A percentile compares a stretch with the other conserved stretches of the same genome.
Evolutionary conservation across 306 rosid genomes (phyloP).

Genomic region (Canavalia ensiformis): DNA sequence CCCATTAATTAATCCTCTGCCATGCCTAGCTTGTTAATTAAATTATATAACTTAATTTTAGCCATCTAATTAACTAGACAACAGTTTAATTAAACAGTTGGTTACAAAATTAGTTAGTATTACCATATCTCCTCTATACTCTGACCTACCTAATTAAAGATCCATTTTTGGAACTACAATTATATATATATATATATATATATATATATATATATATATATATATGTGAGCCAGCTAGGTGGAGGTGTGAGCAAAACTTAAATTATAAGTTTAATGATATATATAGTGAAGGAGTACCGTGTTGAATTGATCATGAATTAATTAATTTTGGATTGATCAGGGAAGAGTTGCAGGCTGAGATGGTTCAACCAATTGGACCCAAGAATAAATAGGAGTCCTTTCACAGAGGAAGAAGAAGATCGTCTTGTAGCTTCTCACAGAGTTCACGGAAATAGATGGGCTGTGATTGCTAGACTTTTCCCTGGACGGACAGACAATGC

Average conservation of each 20-base stretch:
- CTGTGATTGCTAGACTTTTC: slow-evolving; percentile 88
- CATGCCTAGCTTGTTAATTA: no score
- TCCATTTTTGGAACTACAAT: no score
- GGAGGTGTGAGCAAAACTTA: no score
- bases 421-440: slow-evolving; percentile 78
- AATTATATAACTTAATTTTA: no score
- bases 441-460: slow-evolving; percentile 92
- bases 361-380: slow-evolving; percentile 99
- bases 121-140: not conserved
- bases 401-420: slow-evolving; percentile 92
- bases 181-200: no score
- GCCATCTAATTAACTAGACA: no score
- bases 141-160: not conserved
- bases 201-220: no score
- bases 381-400: slow-evolving; percentile 83
- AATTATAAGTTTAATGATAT: no score
- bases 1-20: not conserved
- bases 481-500: slow-evolving; percentile 97
- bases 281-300: no score
- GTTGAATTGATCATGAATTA: not conserved
- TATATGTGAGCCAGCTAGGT: no score
- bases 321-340: slow-evolving; percentile 40
- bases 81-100: no score
- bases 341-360: slow-evolving; percentile 97
- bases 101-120: no score